Base-by-base conservation (phyloP, 495 filamentous ascomycete species). In the Neurospora tetraspora region DNA sequence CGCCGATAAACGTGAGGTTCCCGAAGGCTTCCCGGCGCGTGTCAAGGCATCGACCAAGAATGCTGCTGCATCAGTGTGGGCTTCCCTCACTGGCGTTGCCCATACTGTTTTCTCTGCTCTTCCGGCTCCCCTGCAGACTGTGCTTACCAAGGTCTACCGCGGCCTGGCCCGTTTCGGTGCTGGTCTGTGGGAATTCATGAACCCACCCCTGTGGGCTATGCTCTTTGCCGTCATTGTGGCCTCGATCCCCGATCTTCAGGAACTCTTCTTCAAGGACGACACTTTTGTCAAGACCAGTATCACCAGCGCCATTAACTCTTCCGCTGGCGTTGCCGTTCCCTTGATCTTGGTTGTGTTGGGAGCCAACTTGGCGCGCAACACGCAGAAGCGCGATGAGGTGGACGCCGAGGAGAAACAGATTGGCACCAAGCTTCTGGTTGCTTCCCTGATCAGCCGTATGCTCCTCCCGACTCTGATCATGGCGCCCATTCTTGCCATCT, bases 181-280 rank as follows among this genome's bases (percentile, higher is more conserved):
- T 43, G 94, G 93, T 39, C 74, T 92, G 10, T 94, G 92, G 92
- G 91, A 91, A 42, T 96, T 97, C 81, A 98, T 99, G 96, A 99
- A 98, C 81, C 95, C 96, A 7, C 96, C 96, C 1, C 89, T 99
- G 2, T 98, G 94, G 93, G 95, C 96, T 11, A 98, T 99, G 95
- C 85, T 98, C 2, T 82, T 88, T 23, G 92, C 96, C 20, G 91
- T 98, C 71, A 79, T 98, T 71, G 91, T 98, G 6, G 96, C 96
- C 37, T 97, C 93, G 3, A 87, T 98, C n/a, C 96, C 96, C 0
- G 79, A 85, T 3, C 86, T 98, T 3, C 94, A 99, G 80, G 82
- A 83, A 37, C 82, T 94, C 16, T 98, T 99, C 84, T 99, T 98
- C 83, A 85, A 89, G 68, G 89, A 92, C 16, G 96, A 94, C 36